Evolutionary conservation across 306 rosid genomes (phyloP).

Genomic region (Corylus avellana): DNA sequence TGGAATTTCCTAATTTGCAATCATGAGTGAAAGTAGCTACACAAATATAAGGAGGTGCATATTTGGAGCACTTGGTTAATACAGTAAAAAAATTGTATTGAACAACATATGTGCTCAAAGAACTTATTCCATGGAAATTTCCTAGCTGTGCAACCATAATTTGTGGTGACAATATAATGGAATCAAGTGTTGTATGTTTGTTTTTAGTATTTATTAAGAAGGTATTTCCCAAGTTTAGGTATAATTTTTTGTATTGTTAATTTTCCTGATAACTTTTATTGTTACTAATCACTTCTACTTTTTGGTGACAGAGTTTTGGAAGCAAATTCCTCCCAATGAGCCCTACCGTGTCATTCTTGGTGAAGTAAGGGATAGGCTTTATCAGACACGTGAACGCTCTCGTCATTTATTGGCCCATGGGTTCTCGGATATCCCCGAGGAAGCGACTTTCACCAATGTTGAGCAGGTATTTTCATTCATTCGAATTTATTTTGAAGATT

Average conservation of each 20-base stretch:
- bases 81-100: neutral
- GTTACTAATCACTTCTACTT: conserved; percentile 19
- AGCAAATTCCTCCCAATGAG: conserved; percentile 77
- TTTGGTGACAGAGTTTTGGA: conserved; percentile 79
- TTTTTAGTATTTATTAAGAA: too few species aligned
- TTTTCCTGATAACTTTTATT: conserved; percentile 5
- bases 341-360: conserved; percentile 96
- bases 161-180: conserved; percentile 5
- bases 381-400: conserved; percentile 91
- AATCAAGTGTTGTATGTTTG: conserved; percentile 21
- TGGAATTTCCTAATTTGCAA: conserved; percentile 1
- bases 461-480: conserved; percentile 61
- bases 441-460: conserved; percentile 72
- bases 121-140: neutral
- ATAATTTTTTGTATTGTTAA: neutral
- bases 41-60: neutral
- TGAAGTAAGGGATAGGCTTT: conserved; percentile 91
- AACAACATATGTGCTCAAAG: neutral
- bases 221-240: too few species aligned
- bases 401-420: conserved; percentile 85
- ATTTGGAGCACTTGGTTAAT: neutral
- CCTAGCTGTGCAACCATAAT: neutral
- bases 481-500: conserved; percentile 1
- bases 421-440: conserved; percentile 89
- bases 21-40: neutral